Evolutionary conservation across 73 alveolate species (phyloP), one percentile per base, ranked within the genome.

Genomic region (Diophrys appendiculata): DNA sequence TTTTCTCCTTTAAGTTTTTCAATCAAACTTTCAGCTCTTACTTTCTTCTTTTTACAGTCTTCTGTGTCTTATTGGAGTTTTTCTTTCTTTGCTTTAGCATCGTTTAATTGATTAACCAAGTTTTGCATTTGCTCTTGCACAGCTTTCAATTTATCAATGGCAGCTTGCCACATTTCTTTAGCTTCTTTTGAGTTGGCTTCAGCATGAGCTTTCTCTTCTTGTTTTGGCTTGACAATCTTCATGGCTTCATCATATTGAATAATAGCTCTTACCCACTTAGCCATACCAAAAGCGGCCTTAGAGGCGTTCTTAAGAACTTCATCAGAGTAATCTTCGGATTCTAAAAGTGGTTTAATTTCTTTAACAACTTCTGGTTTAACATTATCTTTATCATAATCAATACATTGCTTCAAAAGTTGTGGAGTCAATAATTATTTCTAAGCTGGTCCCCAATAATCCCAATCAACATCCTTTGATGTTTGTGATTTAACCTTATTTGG

Each of bases 151-250:
- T 96, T 87, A 82, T 86, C 98, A 30, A 91, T 82, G 52, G 96
- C 96, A 32, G 80, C 98, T 52, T 93, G 97, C 80, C 97, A 86
- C 52, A 82, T 78, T 31, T 86, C 97, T 82, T 94, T 95, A 22
- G 98, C 98, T 27, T 85, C 97, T 71, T 89, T 92, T n/a, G 96
- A 84, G 72, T 90, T 93, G 14, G 89, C 95, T 76, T 97, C 91
- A 55, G 99, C 99, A 56, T 95, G 98, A 24, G 95, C 98, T 43
- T 43, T 43, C 60, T 11, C 5, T 33, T 88, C 88, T 89, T 95
- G 92, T 90, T 97, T 98, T 22, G 99, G 99, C 81, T 93, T 97
- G 53, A 98, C 98, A 60, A 92, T 95, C 81, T 95, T 89, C 89
- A 96, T 88, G 24, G 95, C 98, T 69, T 94, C 88, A 64, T 88